These are phyloP conservation scores for Oryza meridionalis DNA, from an alignment of 176 grass and related monocot genomes.

Conservation along the genomic window DNA sequence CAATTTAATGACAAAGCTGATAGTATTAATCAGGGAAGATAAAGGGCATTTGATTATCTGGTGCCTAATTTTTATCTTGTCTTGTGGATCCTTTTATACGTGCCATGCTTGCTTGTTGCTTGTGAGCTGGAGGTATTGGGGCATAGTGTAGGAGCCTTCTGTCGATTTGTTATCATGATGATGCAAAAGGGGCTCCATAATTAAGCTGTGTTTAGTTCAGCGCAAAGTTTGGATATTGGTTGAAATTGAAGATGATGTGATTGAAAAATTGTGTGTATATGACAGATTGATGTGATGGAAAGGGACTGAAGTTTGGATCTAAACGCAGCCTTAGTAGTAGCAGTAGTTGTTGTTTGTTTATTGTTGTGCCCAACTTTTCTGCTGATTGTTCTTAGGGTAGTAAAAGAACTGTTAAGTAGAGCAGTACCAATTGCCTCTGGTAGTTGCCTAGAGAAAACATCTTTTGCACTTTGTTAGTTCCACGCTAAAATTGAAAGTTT, in stretches of 20 bases:
- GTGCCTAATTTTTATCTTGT: conserved; percentile 27
- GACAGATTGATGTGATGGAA: too few species aligned
- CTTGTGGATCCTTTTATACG: background rate
- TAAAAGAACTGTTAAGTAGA: background rate
- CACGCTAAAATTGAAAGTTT: too few species aligned
- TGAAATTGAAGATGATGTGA: too few species aligned
- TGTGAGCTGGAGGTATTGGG: conserved; percentile 17
- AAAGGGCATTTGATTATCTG: background rate
- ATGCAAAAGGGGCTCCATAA: background rate
- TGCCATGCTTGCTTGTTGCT: conserved; percentile 25
- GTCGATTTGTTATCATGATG: conserved; percentile 40
- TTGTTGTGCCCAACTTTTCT: background rate
- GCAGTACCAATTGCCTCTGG: background rate
- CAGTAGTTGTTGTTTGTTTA: background rate
- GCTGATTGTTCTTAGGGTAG: background rate
- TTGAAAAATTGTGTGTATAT: too few species aligned
- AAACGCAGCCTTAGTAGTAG: too few species aligned
- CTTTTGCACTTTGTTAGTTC: background rate
- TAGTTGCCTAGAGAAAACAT: background rate
- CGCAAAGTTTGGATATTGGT: too few species aligned
- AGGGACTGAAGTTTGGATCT: too few species aligned
- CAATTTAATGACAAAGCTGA: conserved; percentile 20
- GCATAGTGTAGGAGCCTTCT: background rate
- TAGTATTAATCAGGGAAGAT: background rate
- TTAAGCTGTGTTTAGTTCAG: too few species aligned